A percentile compares a stretch with the other conserved stretches of the same genome.
phyloP scores from a whole-genome alignment of 352 stramenopile species.

The Blastocystis sp. region DNA sequence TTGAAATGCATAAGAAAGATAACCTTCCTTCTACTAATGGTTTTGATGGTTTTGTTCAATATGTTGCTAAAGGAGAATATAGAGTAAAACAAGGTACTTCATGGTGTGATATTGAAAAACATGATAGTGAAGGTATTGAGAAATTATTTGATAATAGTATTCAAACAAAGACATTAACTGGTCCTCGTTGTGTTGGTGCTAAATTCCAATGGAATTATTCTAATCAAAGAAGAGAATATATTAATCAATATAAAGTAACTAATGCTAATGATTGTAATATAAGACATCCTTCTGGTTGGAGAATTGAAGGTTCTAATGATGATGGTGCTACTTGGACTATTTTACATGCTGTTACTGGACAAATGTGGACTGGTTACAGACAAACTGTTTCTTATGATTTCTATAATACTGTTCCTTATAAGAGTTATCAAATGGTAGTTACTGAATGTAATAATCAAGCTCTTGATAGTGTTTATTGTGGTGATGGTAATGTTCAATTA shows the following conservation, averaged over 20 bases:
- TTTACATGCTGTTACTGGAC: neutral
- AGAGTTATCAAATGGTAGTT: constrained; percentile 5
- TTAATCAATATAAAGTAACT: constrained; percentile 14
- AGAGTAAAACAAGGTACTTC: no score
- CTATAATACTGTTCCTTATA: constrained; percentile 11
- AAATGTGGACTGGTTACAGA: neutral
- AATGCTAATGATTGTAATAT: neutral
- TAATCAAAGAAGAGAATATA: neutral
- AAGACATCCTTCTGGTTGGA: constrained; percentile 4
- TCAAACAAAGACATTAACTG: no score
- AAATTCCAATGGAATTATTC: constrained; percentile 17
- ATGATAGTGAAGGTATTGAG: no score
- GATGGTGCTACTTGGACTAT: constrained; percentile 15
- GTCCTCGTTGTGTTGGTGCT: constrained; percentile 21
- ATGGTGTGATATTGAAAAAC: no score
- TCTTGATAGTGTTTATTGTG: no score
- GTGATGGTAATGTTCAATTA: no score
- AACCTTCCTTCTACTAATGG: constrained; percentile 4
- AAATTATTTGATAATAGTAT: no score
- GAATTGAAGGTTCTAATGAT: constrained; percentile 28
- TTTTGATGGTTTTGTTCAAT: no score
- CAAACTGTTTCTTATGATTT: constrained; percentile 5
- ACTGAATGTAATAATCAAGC: neutral
- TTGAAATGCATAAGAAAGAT: constrained; percentile 24
- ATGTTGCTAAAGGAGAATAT: no score